Evolutionary conservation across 2,329 filamentous ascomycete species (phyloP), one percentile per base, ranked within the genome.

Genomic region (Sordariomycetes sp.): DNA sequence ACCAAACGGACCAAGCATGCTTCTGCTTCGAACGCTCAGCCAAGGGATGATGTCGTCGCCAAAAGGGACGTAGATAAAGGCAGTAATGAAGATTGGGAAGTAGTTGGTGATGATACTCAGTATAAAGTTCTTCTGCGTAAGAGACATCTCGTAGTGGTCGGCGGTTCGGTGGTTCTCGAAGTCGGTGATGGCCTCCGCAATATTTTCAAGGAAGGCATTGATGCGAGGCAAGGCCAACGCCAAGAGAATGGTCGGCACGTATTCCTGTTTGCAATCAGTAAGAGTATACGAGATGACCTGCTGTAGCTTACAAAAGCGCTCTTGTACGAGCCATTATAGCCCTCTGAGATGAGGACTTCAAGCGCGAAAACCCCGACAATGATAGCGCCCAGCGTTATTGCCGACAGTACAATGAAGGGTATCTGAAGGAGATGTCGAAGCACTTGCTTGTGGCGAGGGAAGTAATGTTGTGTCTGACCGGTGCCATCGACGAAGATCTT

Each of bases 21-120:
- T 14, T 20, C 19, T 30, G 12, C 8, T 35, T 18, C 23, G 17
- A 15, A 17, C 9, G 19, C 35, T 32, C 26, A 86, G 65, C 45
- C 76, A 73, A 0, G 82, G 82, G 0, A 86, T 73, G 3, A 86
- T 71, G 14, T 72, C 54, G 29, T 69, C 68, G 19, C 80, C 82
- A 41, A 86, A 84, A 0, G 83, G 83, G 2, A 88, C 78, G 48
- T 88, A 88, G 33, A 88, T 71, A 46, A 87, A 88, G 0, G 83
- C 82, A 0, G 82, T 87, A 6, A 88, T 63, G 41, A 86, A 70
- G 30, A 85, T 81, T 1, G 81, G 81, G 1, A 86, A 66, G 49
- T 87, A 88, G 4, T 83, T 82, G 10, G 82, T 86, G 55, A 87
- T 84, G 60, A 86, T 85, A 62, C 82, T 84, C 50, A 88, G 70